phyloP scores from a whole-genome alignment of 2,329 filamentous ascomycete species.

The Botrytis squamosa region DNA sequence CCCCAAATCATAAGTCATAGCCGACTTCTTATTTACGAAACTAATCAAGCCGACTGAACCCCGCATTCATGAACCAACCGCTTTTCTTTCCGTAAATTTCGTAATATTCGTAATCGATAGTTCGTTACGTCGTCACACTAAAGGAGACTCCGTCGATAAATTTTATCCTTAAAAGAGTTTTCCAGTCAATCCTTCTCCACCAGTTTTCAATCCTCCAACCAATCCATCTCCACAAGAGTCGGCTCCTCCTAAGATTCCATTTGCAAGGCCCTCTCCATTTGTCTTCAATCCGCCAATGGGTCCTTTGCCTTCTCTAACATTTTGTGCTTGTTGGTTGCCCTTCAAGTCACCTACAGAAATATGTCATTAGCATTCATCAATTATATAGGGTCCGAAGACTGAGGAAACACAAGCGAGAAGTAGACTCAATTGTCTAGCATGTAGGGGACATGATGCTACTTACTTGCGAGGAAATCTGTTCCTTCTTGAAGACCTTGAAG shows the following conservation, averaged over 20 bases:
- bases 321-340: constrained; percentile 41
- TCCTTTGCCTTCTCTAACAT: constrained; percentile 34
- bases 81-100: constrained; percentile 8
- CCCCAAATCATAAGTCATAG: too few species aligned
- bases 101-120: constrained; percentile 2
- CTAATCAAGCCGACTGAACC: not conserved
- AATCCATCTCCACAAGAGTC: constrained; percentile 7
- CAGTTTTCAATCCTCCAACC: constrained; percentile 15
- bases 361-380: not conserved
- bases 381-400: not conserved
- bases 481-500: constrained; percentile 43
- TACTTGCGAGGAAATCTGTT: constrained; percentile 43
- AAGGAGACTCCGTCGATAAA: not conserved
- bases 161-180: not conserved
- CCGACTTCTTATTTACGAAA: not conserved
- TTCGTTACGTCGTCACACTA: not conserved
- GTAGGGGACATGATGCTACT: constrained; percentile 19
- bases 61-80: not conserved
- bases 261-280: constrained; percentile 4
- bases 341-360: constrained; percentile 38
- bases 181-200: constrained; percentile 17
- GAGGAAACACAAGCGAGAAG: not conserved
- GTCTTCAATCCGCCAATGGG: constrained; percentile 31
- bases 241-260: constrained; percentile 2
- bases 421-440: not conserved